Evolutionary conservation across 495 filamentous ascomycete genomes (phyloP), one percentile per base, ranked within the genome.

Genomic region (Penicillium canescens): DNA sequence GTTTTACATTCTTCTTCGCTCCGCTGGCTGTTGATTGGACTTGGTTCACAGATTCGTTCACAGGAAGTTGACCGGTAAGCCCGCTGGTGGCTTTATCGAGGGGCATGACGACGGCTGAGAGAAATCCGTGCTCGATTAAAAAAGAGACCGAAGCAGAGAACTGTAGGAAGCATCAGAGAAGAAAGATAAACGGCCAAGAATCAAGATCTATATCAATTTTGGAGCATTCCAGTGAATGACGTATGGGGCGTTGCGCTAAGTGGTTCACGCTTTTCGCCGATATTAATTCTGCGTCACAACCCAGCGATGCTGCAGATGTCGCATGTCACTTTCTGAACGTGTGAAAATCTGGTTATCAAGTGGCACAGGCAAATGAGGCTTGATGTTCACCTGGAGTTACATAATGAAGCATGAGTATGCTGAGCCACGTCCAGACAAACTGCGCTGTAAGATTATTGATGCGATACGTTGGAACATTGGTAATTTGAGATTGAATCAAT

Each of bases 81-180:
- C 66, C 60, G 59, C 57, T 58, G 43, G 60, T 63, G 38, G 57
- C 58, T 13, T 55, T 51, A 35, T 71, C 60, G 41, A 73, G 60
- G 38, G 70, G 61, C 70, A 73, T 71, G 24, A 42, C 8, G 44
- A 24, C 11, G 18, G 43, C 3, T 45, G 26, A n/a, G 18, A 9
- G 26, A 10, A 11, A 6, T 33, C 6, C 18, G 3, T 11, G 14
- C 28, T 10, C 28, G 28, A 31, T 31, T 31, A 8, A 8, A 18
- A 13, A 48, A 7, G 12, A 5, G 13, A 26, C 21, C 12, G 11
- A n/a, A 37, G 10, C 3, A 26, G 23, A 38, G 28, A 46, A 33
- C 6, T 7, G 28, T 31, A 31, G 28, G 28, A 31, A 26, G 1
- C 12, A 12, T 10, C 18, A 42, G 18, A 24, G 5, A 40, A 40